Base-by-base conservation (phyloP, 495 filamentous ascomycete genomes). In the Penicillium samsonianum region DNA sequence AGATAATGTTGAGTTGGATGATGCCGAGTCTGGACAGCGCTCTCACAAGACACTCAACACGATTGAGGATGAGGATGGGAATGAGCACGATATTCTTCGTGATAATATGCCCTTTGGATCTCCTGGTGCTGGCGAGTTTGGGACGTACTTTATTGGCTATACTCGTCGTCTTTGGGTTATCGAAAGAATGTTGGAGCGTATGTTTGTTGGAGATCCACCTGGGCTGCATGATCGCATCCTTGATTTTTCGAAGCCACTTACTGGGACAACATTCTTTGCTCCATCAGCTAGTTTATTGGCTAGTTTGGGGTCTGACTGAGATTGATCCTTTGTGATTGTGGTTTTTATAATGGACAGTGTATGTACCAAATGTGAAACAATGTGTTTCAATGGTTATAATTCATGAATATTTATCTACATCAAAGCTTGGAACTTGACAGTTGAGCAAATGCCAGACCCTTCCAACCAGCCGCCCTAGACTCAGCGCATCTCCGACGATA, bases 101-200 rank as follows among this genome's bases (percentile, higher is more conserved):
- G 82, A 85, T 52, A 85, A 85, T 59, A 85, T 85, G 82, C 81
- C 82, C 0, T 85, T 84, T 61, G 82, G 82, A 0, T 78, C 76
- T 4, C 81, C 80, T 0, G 79, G 78, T 1, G 67, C 73, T 0
- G 76, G 72, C 1, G 72, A 84, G 65, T 84, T 82, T 53, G 82
- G 82, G 16, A 85, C 81, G 2, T 85, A 84, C 62, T 84, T 85
- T 46, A 84, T 84, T 57, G 82, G 80, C 5, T 85, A 85, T 58
- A 80, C 81, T 12, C 64, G 75, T 2, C 65, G 71, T 4, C 54
- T 85, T 5, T 85, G 81, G 80, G 81, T 85, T 3, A 78, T 83
- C 58, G 82, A 85, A 67, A 71, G 72, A 60, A 85, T 85, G 81
- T 55, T 84, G 57, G 72, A 83, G 61, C 70, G 78, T 5, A 85